Percentiles rank a stretch among this genome's conserved stretches.
Evolutionary conservation across 805 yeast genomes (phyloP).

Genomic region (Candida ficus): DNA sequence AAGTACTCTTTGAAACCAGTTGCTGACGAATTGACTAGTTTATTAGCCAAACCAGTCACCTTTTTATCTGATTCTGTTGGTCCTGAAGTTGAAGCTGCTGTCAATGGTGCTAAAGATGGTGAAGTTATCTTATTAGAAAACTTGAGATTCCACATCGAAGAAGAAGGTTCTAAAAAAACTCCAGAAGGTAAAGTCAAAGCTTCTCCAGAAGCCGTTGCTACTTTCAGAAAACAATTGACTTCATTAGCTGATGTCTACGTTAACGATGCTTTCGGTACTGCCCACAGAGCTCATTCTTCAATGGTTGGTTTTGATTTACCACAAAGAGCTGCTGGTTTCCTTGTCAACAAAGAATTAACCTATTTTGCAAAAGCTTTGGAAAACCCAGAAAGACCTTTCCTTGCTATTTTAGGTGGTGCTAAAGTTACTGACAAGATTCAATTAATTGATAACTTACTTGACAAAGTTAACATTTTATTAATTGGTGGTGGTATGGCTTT

Average conservation of each 20-base stretch:
- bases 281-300: slow-evolving; percentile 99
- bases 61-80: slow-evolving; percentile 95
- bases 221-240: slow-evolving; percentile 86
- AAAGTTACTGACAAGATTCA: slow-evolving; percentile 98
- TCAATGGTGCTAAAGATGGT: slow-evolving; percentile 69
- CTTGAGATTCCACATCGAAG: slow-evolving; percentile 97
- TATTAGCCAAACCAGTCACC: slow-evolving; percentile 67
- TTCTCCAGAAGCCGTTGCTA: slow-evolving; percentile 72
- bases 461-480: slow-evolving; percentile 91
- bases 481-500: slow-evolving; percentile 99
- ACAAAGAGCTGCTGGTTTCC: slow-evolving; percentile 98
- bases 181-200: slow-evolving; percentile 95
- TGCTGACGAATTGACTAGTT: slow-evolving; percentile 77
- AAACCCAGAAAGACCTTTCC: slow-evolving; percentile 96
- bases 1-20: slow-evolving; percentile 94
- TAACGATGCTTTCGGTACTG: slow-evolving; percentile 98
- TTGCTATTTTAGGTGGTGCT: slow-evolving; percentile 99
- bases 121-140: slow-evolving; percentile 89
- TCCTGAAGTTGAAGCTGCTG: slow-evolving; percentile 75
- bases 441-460: slow-evolving; percentile 92
- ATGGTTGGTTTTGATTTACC: slow-evolving; percentile 97
- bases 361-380: slow-evolving; percentile 98
- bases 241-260: slow-evolving; percentile 94
- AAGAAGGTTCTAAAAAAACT: slow-evolving; percentile 90
- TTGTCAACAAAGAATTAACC: slow-evolving; percentile 94